Evolutionary conservation across 1,284 basidiomycete species (phyloP).

Genomic region (Volvariella surrecta): DNA sequence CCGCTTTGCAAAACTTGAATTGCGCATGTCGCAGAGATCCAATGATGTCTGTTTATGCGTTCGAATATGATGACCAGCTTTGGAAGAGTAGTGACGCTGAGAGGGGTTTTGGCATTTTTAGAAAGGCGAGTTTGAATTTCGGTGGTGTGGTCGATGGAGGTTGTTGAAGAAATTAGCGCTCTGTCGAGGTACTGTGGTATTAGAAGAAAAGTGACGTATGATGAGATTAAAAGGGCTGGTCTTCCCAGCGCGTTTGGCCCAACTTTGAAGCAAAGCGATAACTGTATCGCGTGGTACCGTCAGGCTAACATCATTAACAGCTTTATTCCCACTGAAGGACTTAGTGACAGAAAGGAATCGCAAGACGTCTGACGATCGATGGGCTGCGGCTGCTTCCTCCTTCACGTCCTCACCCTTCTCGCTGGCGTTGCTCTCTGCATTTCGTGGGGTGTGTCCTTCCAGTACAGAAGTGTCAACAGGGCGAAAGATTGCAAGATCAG

Average conservation of each 20-base stretch:
- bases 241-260: conserved; percentile 78
- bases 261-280: conserved; percentile 58
- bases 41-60: conserved; percentile 16
- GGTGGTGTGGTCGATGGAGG: neutral
- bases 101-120: conserved; percentile 8
- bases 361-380: conserved; percentile 43
- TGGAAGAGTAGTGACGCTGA: conserved; percentile 10
- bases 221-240: conserved; percentile 75
- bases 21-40: conserved; percentile 23
- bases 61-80: conserved; percentile 9
- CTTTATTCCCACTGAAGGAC: conserved; percentile 45
- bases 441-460: conserved; percentile 20
- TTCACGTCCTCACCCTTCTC: conserved; percentile 33
- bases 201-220: conserved; percentile 30
- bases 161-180: too few species aligned
- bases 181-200: too few species aligned
- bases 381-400: conserved; percentile 42
- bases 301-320: conserved; percentile 69
- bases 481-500: conserved; percentile 33
- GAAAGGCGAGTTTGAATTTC: conserved; percentile 2
- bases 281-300: conserved; percentile 55
- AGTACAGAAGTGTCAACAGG: conserved; percentile 22
- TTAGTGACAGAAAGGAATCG: conserved; percentile 62
- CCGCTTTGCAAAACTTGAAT: conserved; percentile 23
- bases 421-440: neutral